Evolutionary conservation across 257 asterid genomes (phyloP).

Genomic region (Eustoma russellianum): DNA sequence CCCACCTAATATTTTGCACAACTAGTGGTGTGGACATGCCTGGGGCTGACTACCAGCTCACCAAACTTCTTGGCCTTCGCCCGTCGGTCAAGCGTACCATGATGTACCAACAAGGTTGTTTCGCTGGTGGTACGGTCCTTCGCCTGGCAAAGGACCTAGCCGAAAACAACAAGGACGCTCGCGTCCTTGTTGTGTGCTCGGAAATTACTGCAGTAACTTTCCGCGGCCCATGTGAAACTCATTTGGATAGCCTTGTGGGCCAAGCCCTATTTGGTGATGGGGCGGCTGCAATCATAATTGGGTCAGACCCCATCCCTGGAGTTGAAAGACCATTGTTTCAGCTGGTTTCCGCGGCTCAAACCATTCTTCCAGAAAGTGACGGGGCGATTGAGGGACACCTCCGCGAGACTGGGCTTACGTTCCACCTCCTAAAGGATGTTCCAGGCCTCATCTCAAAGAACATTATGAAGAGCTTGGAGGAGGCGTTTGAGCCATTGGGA

Average conservation of each 20-base stretch:
- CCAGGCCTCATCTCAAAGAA: slow-evolving; percentile 46
- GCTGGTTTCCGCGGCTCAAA: slow-evolving; percentile 48
- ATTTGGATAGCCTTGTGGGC: slow-evolving; percentile 48
- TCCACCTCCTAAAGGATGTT: slow-evolving; percentile 39
- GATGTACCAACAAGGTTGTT: slow-evolving; percentile 85
- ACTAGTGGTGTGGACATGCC: slow-evolving; percentile 91
- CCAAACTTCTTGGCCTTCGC: slow-evolving; percentile 65
- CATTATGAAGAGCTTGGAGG: slow-evolving; percentile 34
- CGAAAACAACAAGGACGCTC: slow-evolving; percentile 61
- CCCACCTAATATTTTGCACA: slow-evolving; percentile 70
- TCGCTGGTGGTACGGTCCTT: slow-evolving; percentile 64
- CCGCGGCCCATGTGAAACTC: slow-evolving; percentile 52
- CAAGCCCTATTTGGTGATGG: slow-evolving; percentile 62
- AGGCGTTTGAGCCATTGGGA: slow-evolving; percentile 44
- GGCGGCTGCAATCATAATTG: slow-evolving; percentile 45
- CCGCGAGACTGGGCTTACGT: slow-evolving; percentile 51
- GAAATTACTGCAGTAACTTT: slow-evolving; percentile 50
- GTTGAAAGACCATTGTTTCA: slow-evolving; percentile 50
- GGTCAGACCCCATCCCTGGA: slow-evolving; percentile 34
- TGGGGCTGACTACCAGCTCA: slow-evolving; percentile 69
- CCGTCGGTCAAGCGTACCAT: slow-evolving; percentile 59
- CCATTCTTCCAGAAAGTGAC: slow-evolving; percentile 45
- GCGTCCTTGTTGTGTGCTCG: slow-evolving; percentile 59
- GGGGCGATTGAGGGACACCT: slow-evolving; percentile 50
- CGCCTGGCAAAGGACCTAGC: slow-evolving; percentile 73